Evolutionary conservation across 345 rosid species (phyloP).

Genomic region (Lagerstroemia speciosa): DNA sequence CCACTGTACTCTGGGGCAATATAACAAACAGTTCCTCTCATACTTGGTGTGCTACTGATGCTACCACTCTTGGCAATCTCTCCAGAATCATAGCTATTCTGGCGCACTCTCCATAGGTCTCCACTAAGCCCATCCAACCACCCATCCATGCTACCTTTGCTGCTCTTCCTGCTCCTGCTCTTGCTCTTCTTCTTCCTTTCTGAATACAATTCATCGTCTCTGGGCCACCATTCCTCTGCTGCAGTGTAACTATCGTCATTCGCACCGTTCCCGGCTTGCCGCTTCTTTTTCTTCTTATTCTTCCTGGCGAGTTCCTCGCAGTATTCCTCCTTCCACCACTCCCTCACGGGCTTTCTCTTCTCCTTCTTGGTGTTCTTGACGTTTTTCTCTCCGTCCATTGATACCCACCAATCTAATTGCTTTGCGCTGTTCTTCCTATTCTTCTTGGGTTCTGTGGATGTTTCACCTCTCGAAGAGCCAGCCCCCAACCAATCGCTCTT

Average conservation of each 20-base stretch:
- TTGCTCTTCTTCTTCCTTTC: conserved; percentile 50
- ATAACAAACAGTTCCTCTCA: conserved; percentile 93
- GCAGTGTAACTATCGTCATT: conserved; percentile 21
- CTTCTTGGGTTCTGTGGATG: conserved; percentile 32
- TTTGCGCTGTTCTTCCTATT: conserved; percentile 43
- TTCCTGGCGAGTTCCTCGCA: conserved; percentile 65
- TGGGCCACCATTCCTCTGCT: conserved; percentile 55
- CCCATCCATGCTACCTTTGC: conserved; percentile 70
- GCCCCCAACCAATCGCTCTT: conserved; percentile 55
- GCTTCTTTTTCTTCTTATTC: conserved; percentile 54
- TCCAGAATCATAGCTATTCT: conserved; percentile 61
- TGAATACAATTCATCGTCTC: conserved; percentile 35
- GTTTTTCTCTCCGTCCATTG: conserved; percentile 53
- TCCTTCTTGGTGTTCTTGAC: conserved; percentile 39
- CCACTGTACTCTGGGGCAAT: conserved; percentile 81
- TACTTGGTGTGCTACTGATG: conserved; percentile 82
- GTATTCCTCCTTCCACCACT: conserved; percentile 97
- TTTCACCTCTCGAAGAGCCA: conserved; percentile 18
- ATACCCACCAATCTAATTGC: conserved; percentile 81
- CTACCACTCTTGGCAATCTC: conserved; percentile 71
- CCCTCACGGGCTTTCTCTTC: conserved; percentile 67
- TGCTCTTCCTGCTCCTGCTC: conserved; percentile 31
- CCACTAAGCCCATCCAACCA: conserved; percentile 71
- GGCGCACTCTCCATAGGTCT: conserved; percentile 47
- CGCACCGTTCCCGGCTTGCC: conserved; percentile 18